Base-by-base conservation (phyloP, 257 asterid species). In the Nicotiana knightiana region DNA sequence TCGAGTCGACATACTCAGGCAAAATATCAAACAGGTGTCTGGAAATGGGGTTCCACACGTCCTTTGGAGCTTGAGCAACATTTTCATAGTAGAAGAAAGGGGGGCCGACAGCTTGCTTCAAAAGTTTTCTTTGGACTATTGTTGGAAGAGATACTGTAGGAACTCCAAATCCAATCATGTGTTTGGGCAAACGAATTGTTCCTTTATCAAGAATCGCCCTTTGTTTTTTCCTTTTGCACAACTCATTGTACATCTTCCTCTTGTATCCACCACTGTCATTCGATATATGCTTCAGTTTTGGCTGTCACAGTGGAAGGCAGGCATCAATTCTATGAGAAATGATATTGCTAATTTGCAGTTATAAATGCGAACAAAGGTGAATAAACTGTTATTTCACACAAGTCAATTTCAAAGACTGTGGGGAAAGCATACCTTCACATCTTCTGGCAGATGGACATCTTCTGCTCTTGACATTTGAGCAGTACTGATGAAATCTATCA, bases 381-480 rank as follows among this genome's bases (percentile, higher is more conserved):
- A 21, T 51, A 39, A 5, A 48, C 10, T 39, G 43, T 57, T 33
- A 55, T 5, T 64, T 13, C 24, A 73, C 35, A 17, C 54, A 76
- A 35, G 26, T 33, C n/a, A 3, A 12, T 70, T 82, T 48, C 6
- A 33, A 79, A 62, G 35, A 11, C 32, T 43, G 15, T 15, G 13
- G 6, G 17, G 65, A 75, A 85, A 66, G 53, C 78, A 79, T 32
- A 93, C 97, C 96, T 93, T 93, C 70, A 87, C 81, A 1, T 87
- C 91, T n/a, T 81, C 87, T 9, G 89, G 94, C 81, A 89, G 82
- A 82, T 84, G 67, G 70, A 79, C 85, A 59, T 88, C 95, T 18
- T 81, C 89, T 55, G 88, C 97, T 77, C 92, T 90, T 67, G 94
- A 89, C 83, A 91, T 39, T 87, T 92, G 97, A 82, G 97, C 97